Evolutionary conservation across 2,329 filamentous ascomycete genomes (phyloP), one percentile per base, ranked within the genome.

Genomic region (Karstenula rhodostoma): DNA sequence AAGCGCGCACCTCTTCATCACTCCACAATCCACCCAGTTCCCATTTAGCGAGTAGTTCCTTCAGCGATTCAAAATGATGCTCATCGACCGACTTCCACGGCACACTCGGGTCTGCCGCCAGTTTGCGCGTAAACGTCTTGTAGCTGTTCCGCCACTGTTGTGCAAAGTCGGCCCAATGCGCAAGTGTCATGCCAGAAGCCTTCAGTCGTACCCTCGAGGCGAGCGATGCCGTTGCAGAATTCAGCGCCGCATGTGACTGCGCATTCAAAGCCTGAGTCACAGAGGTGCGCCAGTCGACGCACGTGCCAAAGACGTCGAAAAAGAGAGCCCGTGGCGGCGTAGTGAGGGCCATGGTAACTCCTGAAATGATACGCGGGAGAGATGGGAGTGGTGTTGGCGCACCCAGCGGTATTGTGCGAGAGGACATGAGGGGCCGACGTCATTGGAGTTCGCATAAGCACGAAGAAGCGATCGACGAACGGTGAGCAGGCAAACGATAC

Each of bases 251-350:
- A 61, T 77, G 75, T 15, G 86, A 84, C 42, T 83, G 82, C 12
- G 81, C 72, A 25, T 78, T 74, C 50, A 95, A 84, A 56, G 86
- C 85, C 9, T 83, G 79, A 15, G 83, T 86, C 22, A 95, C 86
- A 1, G 87, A 87, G 42, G 81, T 82, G 58, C 91, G 89, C 91
- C 91, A 94, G 80, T 94, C 85, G 48, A 95, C 91, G 64, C 89
- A 87, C 1, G 92, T 95, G 46, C 91, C 91, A 76, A 94, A 93
- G 68, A 93, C 86, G 78, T 93, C 90, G 71, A 92, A 93, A 56
- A 89, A 83, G 35, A 93, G 80, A 8, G 86, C 90, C 66, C 87
- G 87, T 64, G 79, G 78, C 9, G 67, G 58, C 10, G 65, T 67
- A 13, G 61, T 51, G 4, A 74, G 52, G 53, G 70, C 61, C 74